These are phyloP conservation scores for Prinsepia uniflora DNA, from an alignment of 306 rosid genomes.

Conservation along the genomic window DNA sequence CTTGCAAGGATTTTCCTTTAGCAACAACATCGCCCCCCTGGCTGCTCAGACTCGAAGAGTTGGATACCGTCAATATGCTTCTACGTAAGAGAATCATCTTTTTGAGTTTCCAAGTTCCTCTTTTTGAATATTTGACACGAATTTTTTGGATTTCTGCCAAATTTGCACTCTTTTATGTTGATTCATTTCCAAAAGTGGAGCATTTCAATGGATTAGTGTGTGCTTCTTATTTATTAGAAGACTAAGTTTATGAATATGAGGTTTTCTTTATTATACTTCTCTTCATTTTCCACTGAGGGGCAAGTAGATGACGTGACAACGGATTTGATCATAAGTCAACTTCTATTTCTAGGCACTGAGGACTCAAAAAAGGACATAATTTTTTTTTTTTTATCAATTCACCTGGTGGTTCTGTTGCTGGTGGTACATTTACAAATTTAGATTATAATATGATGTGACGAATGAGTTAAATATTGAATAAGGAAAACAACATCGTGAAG, in stretches of 20 bases:
- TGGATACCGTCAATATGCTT: constrained; percentile 82
- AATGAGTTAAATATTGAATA: background rate
- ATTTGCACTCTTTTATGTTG: background rate
- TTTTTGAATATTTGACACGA: background rate
- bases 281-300: constrained; percentile 1
- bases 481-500: background rate
- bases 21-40: constrained; percentile 40
- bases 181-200: background rate
- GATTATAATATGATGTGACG: background rate
- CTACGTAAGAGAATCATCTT: constrained; percentile 90
- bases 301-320: constrained; percentile 93
- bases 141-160: background rate
- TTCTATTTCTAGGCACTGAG: constrained; percentile 82
- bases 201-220: background rate
- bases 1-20: constrained; percentile 29
- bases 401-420: constrained; percentile 94
- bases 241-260: background rate
- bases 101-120: constrained; percentile 75
- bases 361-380: constrained; percentile 73
- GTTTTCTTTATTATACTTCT: background rate
- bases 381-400: constrained; percentile 86
- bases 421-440: constrained; percentile 45
- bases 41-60: constrained; percentile 74
- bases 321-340: constrained; percentile 84
- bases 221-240: background rate